Evolutionary conservation across 1,284 basidiomycete species (phyloP).

Genomic region (Trichosporon ovoides): DNA sequence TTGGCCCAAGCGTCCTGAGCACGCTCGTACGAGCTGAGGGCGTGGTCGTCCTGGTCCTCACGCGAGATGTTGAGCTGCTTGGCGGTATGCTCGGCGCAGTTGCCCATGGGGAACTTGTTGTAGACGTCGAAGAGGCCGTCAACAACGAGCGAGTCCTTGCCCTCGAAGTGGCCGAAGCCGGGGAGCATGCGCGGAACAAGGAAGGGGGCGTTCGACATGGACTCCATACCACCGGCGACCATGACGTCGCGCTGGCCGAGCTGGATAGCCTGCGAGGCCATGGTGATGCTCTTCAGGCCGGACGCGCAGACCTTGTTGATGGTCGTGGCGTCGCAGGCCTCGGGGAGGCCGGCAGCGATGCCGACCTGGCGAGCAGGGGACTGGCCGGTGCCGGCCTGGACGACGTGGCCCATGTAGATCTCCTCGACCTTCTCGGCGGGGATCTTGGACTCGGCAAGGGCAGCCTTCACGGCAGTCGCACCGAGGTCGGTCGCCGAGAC

Average conservation of each 20-base stretch:
- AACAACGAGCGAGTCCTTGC: constrained; percentile 79
- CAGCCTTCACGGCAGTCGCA: constrained; percentile 79
- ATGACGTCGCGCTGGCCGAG: constrained; percentile 75
- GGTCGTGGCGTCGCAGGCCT: constrained; percentile 90
- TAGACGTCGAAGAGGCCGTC: constrained; percentile 96
- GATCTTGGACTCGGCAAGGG: constrained; percentile 72
- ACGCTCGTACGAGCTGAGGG: constrained; percentile 89
- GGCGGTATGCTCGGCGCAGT: constrained; percentile 86
- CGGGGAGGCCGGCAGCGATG: constrained; percentile 68
- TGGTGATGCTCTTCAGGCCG: constrained; percentile 89
- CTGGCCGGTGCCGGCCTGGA: constrained; percentile 93
- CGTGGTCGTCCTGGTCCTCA: constrained; percentile 80
- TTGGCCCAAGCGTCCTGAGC: constrained; percentile 84
- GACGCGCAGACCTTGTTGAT: constrained; percentile 99
- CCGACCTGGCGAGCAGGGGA: constrained; percentile 93
- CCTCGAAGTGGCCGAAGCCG: constrained; percentile 80
- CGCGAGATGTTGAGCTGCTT: constrained; percentile 77
- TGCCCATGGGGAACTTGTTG: constrained; percentile 94
- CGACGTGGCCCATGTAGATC: constrained; percentile 93
- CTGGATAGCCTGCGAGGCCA: constrained; percentile 84
- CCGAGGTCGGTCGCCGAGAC: constrained; percentile 90
- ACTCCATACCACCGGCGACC: constrained; percentile 93
- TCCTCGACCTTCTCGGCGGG: constrained; percentile 82
- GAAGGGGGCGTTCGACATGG: constrained; percentile 95
- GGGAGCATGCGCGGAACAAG: constrained; percentile 83